These are phyloP conservation scores for Diaporthe sp. DNA, from an alignment of 2,329 filamentous ascomycete species.

Conservation along the genomic window DNA sequence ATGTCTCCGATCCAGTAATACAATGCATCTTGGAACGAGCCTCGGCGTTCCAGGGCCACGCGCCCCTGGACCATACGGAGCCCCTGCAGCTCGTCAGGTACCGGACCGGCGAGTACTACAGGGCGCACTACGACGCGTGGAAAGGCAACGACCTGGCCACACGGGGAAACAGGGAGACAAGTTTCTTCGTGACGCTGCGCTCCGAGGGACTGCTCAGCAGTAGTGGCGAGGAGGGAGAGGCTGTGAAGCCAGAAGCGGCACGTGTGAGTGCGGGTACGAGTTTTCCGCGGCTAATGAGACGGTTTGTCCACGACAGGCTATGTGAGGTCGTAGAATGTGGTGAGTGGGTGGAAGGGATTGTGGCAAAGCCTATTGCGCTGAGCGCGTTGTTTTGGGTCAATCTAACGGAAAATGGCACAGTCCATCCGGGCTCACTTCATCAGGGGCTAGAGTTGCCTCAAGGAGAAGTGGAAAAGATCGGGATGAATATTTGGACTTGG, in stretches of 20 bases:
- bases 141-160: not conserved
- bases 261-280: not conserved
- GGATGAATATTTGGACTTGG: conserved; percentile 17
- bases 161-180: not conserved
- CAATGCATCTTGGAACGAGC: not conserved
- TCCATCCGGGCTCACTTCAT: not conserved
- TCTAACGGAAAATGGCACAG: not conserved
- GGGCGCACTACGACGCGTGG: conserved; percentile 8
- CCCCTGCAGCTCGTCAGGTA: not conserved
- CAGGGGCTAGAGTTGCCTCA: not conserved
- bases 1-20: not conserved
- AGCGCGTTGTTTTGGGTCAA: not conserved
- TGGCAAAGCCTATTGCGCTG: not conserved
- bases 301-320: not conserved
- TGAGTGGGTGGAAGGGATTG: not conserved
- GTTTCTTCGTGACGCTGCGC: not conserved
- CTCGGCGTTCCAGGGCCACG: conserved; percentile 5
- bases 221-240: not conserved
- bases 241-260: not conserved
- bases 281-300: not conserved
- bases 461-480: not conserved
- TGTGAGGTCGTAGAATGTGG: not conserved
- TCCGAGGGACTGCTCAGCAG: not conserved
- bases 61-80: not conserved
- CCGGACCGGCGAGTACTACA: not conserved